phyloP scores from a whole-genome alignment of 2,329 filamentous ascomycete genomes.

The Chaetomiaceae sp. region DNA sequence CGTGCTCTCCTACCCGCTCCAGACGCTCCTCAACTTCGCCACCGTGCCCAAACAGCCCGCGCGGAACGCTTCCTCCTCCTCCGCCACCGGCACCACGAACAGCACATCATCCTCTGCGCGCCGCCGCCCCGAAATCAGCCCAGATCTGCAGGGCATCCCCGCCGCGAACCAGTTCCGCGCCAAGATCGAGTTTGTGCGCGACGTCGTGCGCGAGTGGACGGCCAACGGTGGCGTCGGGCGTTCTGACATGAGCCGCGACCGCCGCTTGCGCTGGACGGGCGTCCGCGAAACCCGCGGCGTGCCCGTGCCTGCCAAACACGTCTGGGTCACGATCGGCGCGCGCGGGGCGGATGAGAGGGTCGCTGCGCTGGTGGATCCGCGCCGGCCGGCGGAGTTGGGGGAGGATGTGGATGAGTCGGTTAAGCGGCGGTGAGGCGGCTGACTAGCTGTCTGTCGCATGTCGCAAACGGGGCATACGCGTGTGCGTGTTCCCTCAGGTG shows the following conservation, averaged over 20 bases:
- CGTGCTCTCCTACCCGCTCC: conserved; percentile 64
- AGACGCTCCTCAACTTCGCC: conserved; percentile 65
- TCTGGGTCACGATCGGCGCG: conserved; percentile 64
- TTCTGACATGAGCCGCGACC: conserved; percentile 50
- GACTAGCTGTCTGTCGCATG: not conserved
- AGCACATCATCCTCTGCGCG: conserved; percentile 28
- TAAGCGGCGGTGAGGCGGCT: not conserved
- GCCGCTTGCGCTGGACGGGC: conserved; percentile 53
- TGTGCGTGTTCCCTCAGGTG: no score
- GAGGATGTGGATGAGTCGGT: conserved; percentile 45
- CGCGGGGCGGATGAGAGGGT: conserved; percentile 52
- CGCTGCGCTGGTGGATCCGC: conserved; percentile 50
- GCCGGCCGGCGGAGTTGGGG: conserved; percentile 46
- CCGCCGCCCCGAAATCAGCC: conserved; percentile 54
- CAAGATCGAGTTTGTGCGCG: conserved; percentile 68
- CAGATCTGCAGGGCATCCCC: conserved; percentile 57
- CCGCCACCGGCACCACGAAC: not conserved
- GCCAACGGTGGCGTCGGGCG: conserved; percentile 63
- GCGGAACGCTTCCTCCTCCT: conserved; percentile 28
- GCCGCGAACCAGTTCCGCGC: conserved; percentile 65
- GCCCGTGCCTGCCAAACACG: conserved; percentile 52
- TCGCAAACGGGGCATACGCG: no score
- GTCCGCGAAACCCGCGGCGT: conserved; percentile 49
- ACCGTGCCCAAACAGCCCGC: conserved; percentile 41
- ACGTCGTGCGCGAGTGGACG: conserved; percentile 66